Evolutionary conservation across 139 green algal species (phyloP).

Genomic region (Picocystis salinarum): DNA sequence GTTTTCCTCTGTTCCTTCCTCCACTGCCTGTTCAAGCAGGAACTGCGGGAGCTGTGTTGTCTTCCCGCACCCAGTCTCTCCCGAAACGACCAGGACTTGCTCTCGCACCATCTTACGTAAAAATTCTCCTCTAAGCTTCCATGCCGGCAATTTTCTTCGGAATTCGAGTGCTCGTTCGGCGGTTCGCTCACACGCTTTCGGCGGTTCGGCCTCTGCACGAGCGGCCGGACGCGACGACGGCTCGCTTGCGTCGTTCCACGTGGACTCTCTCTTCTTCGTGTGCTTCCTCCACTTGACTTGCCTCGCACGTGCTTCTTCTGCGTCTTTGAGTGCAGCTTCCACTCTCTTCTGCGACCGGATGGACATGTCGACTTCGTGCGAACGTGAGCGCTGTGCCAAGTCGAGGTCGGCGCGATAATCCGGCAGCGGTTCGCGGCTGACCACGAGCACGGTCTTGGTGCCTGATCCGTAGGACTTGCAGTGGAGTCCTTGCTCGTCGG

Average conservation of each 20-base stretch:
- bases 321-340: background rate
- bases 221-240: too few species aligned
- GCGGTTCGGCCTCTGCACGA: too few species aligned
- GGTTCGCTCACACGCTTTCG: too few species aligned
- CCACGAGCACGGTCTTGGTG: constrained; percentile 11
- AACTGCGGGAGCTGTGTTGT: constrained; percentile 18
- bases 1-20: constrained; percentile 1
- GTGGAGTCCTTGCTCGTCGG: constrained; percentile 3
- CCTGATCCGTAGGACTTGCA: constrained; percentile 20
- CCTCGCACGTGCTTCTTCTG: background rate
- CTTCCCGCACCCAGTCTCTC: constrained; percentile 47
- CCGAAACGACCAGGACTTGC: constrained; percentile 67
- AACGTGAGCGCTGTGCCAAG: background rate
- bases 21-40: constrained; percentile 14
- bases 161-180: too few species aligned
- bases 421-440: constrained; percentile 19
- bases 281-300: too few species aligned
- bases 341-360: background rate
- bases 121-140: too few species aligned
- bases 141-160: too few species aligned
- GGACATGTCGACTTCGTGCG: background rate
- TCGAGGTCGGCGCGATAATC: constrained; percentile 16
- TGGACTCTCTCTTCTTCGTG: too few species aligned
- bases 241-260: too few species aligned
- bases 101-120: too few species aligned